Evolutionary conservation across 345 rosid species (phyloP).

Genomic region (Lepidium aucheri): DNA sequence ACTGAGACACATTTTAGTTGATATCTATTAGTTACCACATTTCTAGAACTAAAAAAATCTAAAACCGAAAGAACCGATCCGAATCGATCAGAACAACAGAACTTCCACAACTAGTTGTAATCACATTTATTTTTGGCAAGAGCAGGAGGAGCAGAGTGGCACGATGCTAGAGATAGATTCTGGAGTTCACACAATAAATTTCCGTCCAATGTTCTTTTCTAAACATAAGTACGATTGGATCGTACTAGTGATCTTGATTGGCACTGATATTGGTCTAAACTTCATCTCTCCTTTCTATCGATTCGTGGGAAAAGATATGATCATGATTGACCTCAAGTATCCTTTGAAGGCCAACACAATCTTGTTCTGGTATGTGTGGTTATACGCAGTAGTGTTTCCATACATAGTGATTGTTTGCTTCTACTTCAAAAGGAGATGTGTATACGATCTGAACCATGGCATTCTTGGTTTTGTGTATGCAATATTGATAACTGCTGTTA

Average conservation of each 20-base stretch:
- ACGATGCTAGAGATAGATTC: slow-evolving; percentile 42
- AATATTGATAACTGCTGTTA: slow-evolving; percentile 48
- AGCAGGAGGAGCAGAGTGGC: slow-evolving; percentile 5
- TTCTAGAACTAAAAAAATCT: too few species aligned
- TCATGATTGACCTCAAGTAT: slow-evolving; percentile 67
- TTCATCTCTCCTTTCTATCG: slow-evolving; percentile 66
- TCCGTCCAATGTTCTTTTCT: slow-evolving; percentile 51
- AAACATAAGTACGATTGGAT: slow-evolving; percentile 70
- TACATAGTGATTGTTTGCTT: slow-evolving; percentile 37
- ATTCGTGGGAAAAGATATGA: slow-evolving; percentile 72
- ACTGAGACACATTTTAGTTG: too few species aligned
- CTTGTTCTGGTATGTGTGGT: slow-evolving; percentile 66
- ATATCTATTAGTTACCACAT: too few species aligned
- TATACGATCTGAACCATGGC: slow-evolving; percentile 76
- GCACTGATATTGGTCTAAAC: slow-evolving; percentile 32
- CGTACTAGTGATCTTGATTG: slow-evolving; percentile 46
- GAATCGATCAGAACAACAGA: neutral
- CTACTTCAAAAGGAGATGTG: slow-evolving; percentile 47
- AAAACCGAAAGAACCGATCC: too few species aligned
- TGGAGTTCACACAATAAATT: slow-evolving; percentile 38
- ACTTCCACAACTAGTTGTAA: too few species aligned
- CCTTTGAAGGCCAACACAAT: slow-evolving; percentile 60
- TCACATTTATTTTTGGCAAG: too few species aligned
- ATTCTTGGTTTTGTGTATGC: slow-evolving; percentile 64
- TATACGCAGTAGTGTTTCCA: slow-evolving; percentile 56